phyloP scores from a whole-genome alignment of 2,329 filamentous ascomycete species.

The Pseudogymnoascus sp. region DNA sequence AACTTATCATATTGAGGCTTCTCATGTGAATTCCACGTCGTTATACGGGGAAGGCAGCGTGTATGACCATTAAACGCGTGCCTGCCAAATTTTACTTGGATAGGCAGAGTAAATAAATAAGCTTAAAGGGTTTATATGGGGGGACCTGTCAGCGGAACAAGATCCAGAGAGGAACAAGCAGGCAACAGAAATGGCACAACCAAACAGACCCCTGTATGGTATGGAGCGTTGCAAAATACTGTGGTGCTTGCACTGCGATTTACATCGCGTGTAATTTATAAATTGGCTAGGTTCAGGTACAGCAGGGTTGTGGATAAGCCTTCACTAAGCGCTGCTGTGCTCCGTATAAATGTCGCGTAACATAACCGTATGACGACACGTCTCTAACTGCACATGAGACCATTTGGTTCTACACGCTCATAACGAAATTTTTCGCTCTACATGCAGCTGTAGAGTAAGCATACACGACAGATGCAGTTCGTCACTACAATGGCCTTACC shows the following conservation, averaged over 20 bases:
- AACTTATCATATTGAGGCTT: neutral
- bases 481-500: conserved; percentile 56
- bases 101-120: neutral
- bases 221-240: neutral
- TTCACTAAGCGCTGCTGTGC: neutral
- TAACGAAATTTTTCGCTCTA: neutral
- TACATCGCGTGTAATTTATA: neutral
- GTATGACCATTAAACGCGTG: neutral
- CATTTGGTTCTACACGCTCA: neutral
- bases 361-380: conserved; percentile 6
- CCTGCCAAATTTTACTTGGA: neutral
- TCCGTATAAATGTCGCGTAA: conserved; percentile 3
- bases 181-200: neutral
- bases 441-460: neutral
- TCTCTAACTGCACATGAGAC: neutral
- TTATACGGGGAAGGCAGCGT: neutral
- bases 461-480: neutral
- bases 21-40: neutral
- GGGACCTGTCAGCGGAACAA: neutral
- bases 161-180: neutral
- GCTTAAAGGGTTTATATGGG: neutral
- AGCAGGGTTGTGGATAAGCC: neutral
- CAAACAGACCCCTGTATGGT: neutral
- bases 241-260: neutral
- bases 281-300: neutral